Conservation (phyloP, 352 stramenopile genomes). For the Globisporangium barbulae region DNA sequence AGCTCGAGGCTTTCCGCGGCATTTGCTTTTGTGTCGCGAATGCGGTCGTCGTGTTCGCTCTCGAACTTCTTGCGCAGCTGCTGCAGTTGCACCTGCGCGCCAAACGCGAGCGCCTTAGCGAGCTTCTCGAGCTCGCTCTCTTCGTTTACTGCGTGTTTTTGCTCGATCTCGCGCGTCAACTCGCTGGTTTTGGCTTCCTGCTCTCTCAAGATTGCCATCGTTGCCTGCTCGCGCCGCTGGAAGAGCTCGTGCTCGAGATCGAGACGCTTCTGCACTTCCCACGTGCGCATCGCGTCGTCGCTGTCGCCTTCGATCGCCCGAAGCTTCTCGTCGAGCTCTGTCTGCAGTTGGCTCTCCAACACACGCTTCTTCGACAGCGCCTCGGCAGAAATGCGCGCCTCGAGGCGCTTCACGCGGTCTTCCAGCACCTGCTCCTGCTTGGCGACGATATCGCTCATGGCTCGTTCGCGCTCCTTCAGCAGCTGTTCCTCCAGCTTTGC, state of each 20-base stretch:
- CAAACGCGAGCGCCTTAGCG: constrained; percentile 50
- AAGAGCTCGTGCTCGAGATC: constrained; percentile 46
- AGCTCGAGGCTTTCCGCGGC: constrained; percentile 28
- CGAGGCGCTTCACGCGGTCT: constrained; percentile 36
- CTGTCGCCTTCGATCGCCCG: constrained; percentile 32
- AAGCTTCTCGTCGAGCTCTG: constrained; percentile 31
- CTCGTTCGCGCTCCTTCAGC: constrained; percentile 30
- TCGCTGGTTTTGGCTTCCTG: constrained; percentile 44
- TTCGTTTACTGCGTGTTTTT: constrained; percentile 35
- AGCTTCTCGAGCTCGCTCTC: constrained; percentile 52
- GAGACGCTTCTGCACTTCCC: constrained; percentile 44
- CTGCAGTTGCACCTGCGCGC: constrained; percentile 58
- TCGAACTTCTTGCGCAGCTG: constrained; percentile 46
- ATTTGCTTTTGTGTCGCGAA: constrained; percentile 25
- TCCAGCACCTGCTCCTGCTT: constrained; percentile 36
- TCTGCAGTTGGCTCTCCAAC: constrained; percentile 31
- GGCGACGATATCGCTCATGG: constrained; percentile 29
- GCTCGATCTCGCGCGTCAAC: constrained; percentile 42
- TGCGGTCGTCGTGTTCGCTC: constrained; percentile 32
- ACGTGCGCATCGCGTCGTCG: constrained; percentile 22
- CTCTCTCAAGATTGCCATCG: constrained; percentile 28
- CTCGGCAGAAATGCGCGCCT: constrained; percentile 34
- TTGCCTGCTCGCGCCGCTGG: constrained; percentile 32
- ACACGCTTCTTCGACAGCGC: constrained; percentile 30
- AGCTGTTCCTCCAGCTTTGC: constrained; percentile 25